A percentile compares a stretch with the other conserved stretches of the same genome.
phyloP scores from a whole-genome alignment of 2,329 filamentous ascomycete species.

The Colletotrichum tamarilloi region DNA sequence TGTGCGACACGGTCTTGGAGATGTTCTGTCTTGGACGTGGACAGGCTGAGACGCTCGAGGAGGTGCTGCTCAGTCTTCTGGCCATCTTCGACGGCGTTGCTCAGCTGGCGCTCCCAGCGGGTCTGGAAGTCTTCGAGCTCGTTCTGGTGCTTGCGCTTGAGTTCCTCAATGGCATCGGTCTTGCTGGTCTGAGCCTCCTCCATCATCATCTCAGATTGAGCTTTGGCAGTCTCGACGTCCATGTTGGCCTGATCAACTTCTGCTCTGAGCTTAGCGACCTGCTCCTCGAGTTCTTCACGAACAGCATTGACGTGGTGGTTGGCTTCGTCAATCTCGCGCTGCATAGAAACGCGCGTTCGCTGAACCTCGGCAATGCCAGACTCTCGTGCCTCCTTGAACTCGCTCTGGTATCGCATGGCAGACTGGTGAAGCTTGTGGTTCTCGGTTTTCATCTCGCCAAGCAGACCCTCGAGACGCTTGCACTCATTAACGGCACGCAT shows the following conservation, averaged over 20 bases:
- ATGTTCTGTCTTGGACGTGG: conserved; percentile 85
- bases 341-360: conserved; percentile 80
- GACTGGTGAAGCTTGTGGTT: conserved; percentile 79
- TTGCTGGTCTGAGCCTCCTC: conserved; percentile 82
- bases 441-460: conserved; percentile 71
- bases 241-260: conserved; percentile 83
- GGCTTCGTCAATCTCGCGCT: conserved; percentile 83
- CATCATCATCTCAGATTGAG: conserved; percentile 84
- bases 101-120: conserved; percentile 79
- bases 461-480: conserved; percentile 67
- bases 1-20: conserved; percentile 86
- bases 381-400: conserved; percentile 86
- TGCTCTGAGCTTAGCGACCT: conserved; percentile 76
- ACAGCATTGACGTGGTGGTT: conserved; percentile 88
- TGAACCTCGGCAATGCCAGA: conserved; percentile 83
- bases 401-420: conserved; percentile 77
- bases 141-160: conserved; percentile 71
- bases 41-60: conserved; percentile 82
- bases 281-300: conserved; percentile 83
- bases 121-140: conserved; percentile 80
- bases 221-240: conserved; percentile 84
- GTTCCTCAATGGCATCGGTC: conserved; percentile 63
- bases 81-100: conserved; percentile 82
- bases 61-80: conserved; percentile 83
- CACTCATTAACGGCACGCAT: conserved; percentile 73